Base-by-base conservation (phyloP, 805 yeast species). In the Saturnispora halmiae region DNA sequence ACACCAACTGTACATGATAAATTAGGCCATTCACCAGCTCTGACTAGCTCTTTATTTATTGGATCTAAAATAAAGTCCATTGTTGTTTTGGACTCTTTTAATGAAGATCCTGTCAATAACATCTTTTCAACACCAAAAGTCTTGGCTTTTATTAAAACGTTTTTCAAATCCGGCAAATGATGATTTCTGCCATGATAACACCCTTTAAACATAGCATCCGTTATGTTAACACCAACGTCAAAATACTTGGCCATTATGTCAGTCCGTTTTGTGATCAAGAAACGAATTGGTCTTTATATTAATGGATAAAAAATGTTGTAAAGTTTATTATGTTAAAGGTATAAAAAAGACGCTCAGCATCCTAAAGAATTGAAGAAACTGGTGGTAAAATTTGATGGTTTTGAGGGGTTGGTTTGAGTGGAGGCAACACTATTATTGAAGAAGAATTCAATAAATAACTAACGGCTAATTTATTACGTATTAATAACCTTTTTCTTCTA, bases 181-280 rank as follows among this genome's bases (percentile, higher is more conserved):
- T 68, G 69, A 22, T 76, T 73, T 6, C 43, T 40, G 11, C 81
- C 87, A 46, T 85, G 73, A 55, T 92, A 92, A 7, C 59, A 46
- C 1, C 98, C 98, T 36, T 68, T 70, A 58, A 84, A 92, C 92
- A 88, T 92, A 4, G 75, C 67, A 58, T 90, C 98, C 1, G 95
- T 81, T 54, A 90, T 69, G 56, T 90, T 90, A 51, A 86, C 83
- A 1, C 61, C 64, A 11, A 59, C 61, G 36, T 59, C 64, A 32
- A 44, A 59, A 38, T 59, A 34, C 15, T 25, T 14, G 14, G 38
- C 18, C 38, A 25, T 15, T n/a, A n/a, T n/a, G n/a, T n/a, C n/a
- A n/a, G n/a, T n/a, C n/a, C n/a, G n/a, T n/a, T n/a, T n/a, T n/a
- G n/a, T n/a, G n/a, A n/a, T n/a, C n/a, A n/a, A n/a, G n/a, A n/a